Percentiles rank a stretch among this genome's conserved stretches.
Evolutionary conservation across 2,329 filamentous ascomycete species (phyloP).

Genomic region (Monilinia fructigena): DNA sequence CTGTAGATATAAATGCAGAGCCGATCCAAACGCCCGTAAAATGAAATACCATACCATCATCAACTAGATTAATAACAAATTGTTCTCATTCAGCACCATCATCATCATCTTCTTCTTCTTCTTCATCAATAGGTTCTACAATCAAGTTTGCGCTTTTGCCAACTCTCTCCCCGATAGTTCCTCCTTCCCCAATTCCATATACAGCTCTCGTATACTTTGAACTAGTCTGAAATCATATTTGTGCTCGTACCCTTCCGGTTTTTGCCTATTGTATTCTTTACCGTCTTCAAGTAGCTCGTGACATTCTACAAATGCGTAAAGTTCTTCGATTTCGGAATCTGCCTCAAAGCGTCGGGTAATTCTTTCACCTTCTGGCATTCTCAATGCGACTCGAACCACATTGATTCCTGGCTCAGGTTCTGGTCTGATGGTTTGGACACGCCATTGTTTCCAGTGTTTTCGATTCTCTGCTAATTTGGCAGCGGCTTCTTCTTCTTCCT

Average conservation of each 20-base stretch:
- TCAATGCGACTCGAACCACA: slow-evolving; percentile 68
- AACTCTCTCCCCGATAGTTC: slow-evolving; percentile 69
- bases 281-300: slow-evolving; percentile 61
- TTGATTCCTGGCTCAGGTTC: slow-evolving; percentile 68
- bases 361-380: slow-evolving; percentile 63
- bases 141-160: slow-evolving; percentile 85
- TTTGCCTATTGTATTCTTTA: slow-evolving; percentile 27
- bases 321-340: slow-evolving; percentile 70
- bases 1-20: background rate
- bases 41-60: background rate
- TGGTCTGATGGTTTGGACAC: slow-evolving; percentile 61
- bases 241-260: slow-evolving; percentile 72
- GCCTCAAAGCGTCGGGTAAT: slow-evolving; percentile 72
- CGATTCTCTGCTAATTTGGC: slow-evolving; percentile 50
- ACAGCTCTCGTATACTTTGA: slow-evolving; percentile 78
- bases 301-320: slow-evolving; percentile 94
- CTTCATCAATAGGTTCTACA: slow-evolving; percentile 65
- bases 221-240: slow-evolving; percentile 83
- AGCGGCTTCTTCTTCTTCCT: slow-evolving; percentile 59
- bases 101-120: slow-evolving; percentile 35
- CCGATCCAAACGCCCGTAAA: slow-evolving; percentile 7
- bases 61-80: background rate
- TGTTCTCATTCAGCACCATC: slow-evolving; percentile 28
- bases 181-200: slow-evolving; percentile 66
- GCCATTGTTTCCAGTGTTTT: slow-evolving; percentile 77